Base-by-base conservation (phyloP, 257 asterid species). In the Paulownia fortunei region DNA sequence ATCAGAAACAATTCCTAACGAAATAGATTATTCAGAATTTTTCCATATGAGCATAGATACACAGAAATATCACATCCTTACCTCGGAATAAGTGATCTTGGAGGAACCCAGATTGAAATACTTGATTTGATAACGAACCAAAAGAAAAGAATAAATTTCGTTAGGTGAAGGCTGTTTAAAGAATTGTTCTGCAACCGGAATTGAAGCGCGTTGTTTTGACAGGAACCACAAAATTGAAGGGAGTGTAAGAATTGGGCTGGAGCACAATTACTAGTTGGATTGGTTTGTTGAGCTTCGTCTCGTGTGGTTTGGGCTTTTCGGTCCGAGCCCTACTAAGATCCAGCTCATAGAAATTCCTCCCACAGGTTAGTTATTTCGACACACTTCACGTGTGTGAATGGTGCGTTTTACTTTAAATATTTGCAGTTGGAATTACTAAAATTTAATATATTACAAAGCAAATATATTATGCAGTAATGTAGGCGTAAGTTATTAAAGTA, bases 71-170 rank as follows among this genome's bases (percentile, higher is more conserved):
- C 52, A 18, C 13, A 63, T n/a, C 26, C 52, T 39, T 79, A 83
- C 89, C 89, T 81, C 63, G 82, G 26, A 74, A 36, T 5, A 60
- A 63, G 21, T 47, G 65, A 69, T 80, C 42, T n/a, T 12, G 74
- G 59, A 39, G 30, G 58, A 49, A 47, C 54, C 37, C 81, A 58
- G 76, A 61, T 27, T 18, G 69, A 72, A 51, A 62, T 27, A 41
- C 21, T 39, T 39, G 80, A 49, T 49, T 9, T n/a, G n/a, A n/a
- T n/a, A n/a, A n/a, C n/a, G n/a, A n/a, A n/a, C n/a, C n/a, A n/a
- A n/a, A n/a, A n/a, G n/a, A n/a, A 39, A 3, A 2, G 32, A 54
- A 81, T 0, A 3, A 62, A 41, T 68, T 60, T 51, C 19, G 74
- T 36, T 15, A 2, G 71, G 21, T 5, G 41, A 82, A 60, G 41